Evolutionary conservation across 179 eudicot genomes (phyloP), one percentile per base, ranked within the genome.

Genomic region (Drosera spatulata): DNA sequence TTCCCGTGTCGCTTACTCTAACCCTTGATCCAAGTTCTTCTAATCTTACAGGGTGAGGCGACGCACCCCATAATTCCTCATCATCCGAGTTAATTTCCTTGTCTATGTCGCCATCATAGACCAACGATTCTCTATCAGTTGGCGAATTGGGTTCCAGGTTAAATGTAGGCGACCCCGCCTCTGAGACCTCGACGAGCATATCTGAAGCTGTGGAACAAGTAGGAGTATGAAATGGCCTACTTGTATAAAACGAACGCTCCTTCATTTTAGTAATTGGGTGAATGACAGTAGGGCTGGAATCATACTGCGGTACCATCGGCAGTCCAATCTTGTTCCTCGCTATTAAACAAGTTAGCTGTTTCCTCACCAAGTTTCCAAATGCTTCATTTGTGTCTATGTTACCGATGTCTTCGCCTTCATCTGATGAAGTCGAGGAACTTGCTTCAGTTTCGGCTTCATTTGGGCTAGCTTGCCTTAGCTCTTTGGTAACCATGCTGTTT

Each of bases 151-250:
- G 77, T 14, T 78, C 84, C 0, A 53, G 14, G 5, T 71, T 60
- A 11, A 63, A 9, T 10, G 56, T 70, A 33, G 87, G 82, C 4
- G 96, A 86, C 41, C 88, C 73, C 2, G 70, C 62, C 40, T 91
- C 96, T 2, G 96, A 89, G 41, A 86, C 74, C 79, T 89, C 99
- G 2, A 88, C 99, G 52, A 80, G 95, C 84, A 93, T 61, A 61
- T 93, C 96, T 2, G 96, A 93, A 57, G 95, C 96, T 10, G 84
- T 76, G 1, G 99, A 93, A 61, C 64, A 69, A 10, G 74, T 61
- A 13, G 69, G 77, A 3, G 66, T 59, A 33, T 49, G 62, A 15
- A 56, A 11, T 41, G 64, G 55, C 58, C 65, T 69, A 33, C 63
- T 55, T 4, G 73, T 46, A 49, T 63, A 71, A 14, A 68, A 68